These are phyloP conservation scores for Boechera stricta DNA, from an alignment of 345 rosid species.

Conservation along the genomic window DNA sequence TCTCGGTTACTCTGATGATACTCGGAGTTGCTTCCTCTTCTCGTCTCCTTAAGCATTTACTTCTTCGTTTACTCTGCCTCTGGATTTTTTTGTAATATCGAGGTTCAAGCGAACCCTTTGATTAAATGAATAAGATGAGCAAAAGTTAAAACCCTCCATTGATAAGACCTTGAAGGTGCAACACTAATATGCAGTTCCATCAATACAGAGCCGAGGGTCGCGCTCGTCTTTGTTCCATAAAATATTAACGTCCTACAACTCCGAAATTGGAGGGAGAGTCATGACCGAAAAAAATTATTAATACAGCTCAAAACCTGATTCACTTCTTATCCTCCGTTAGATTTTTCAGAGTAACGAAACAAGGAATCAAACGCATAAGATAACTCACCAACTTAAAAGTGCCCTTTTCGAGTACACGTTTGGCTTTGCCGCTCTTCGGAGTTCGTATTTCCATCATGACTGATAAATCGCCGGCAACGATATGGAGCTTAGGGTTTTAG, in stretches of 20 bases:
- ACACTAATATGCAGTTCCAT: slow-evolving; percentile 53
- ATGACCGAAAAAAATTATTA: no score
- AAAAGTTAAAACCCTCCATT: no score
- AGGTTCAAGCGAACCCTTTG: no score
- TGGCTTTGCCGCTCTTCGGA: slow-evolving; percentile 57
- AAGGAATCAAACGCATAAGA: slow-evolving; percentile 4
- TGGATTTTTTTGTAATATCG: no score
- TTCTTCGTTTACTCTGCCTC: no score
- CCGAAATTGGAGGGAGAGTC: no score
- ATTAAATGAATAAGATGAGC: no score
- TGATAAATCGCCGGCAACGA: slow-evolving; percentile 21
- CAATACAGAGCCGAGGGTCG: slow-evolving; percentile 64
- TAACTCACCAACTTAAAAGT: slow-evolving; percentile 77
- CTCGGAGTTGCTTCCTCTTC: no score
- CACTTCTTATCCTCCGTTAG: no score
- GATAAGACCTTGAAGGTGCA: no score
- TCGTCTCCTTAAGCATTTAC: no score
- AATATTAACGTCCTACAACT: slow-evolving; percentile 73
- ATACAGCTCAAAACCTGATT: neutral
- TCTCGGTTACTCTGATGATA: neutral
- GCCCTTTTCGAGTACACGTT: slow-evolving; percentile 73
- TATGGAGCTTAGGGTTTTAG: no score
- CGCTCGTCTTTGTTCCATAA: slow-evolving; percentile 88
- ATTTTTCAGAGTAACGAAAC: neutral
- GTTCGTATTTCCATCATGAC: slow-evolving; percentile 66